Base-by-base conservation (phyloP, 2,329 filamentous ascomycete species). In the Colletotrichum tofieldiae region DNA sequence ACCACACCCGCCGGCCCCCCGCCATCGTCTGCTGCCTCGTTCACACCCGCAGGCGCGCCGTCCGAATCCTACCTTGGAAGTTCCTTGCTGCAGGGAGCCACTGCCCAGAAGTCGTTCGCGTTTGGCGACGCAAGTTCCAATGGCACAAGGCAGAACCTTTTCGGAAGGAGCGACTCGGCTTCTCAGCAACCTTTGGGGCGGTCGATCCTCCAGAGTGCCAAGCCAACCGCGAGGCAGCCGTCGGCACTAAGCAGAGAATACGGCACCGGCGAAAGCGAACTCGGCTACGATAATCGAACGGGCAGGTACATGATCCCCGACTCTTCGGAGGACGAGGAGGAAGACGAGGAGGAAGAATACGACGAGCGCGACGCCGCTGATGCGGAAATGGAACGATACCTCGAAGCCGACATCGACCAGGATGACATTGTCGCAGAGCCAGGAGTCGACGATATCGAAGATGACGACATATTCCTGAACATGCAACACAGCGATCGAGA, bases 31-130 rank as follows among this genome's bases (percentile, higher is more conserved):
- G 83, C 84, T 11, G 84, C 85, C 5, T 89, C 87, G 54, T 90
- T 89, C 79, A 89, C 88, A 1, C 88, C 88, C 1, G 83, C 84
- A 20, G 89, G 89, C 67, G 87, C 88, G 20, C 88, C 88, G 0
- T 87, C 88, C 29, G 86, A 84, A 39, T 87, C 86, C 16, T 89
- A 84, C 75, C 79, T 90, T 47, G 86, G 87, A 67, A 89, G 87
- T 79, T 89, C 88, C 47, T 84, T 89, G 65, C 82, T 87, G 81
- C 84, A 83, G 59, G 84, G 81, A 54, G 81, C 81, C 76, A 79
- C 80, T 47, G 79, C 79, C 43, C 79, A 80, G 23, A 86, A 84
- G 58, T 76, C 84, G 0, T 79, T 80, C 23, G 82, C 77, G 71
- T 86, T 86, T 66, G 82, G 82, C n/a, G 77, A 76, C 56, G 70